These are phyloP conservation scores for Lasiosphaeris hirsuta DNA, from an alignment of 495 filamentous ascomycete genomes.

Conservation along the genomic window DNA sequence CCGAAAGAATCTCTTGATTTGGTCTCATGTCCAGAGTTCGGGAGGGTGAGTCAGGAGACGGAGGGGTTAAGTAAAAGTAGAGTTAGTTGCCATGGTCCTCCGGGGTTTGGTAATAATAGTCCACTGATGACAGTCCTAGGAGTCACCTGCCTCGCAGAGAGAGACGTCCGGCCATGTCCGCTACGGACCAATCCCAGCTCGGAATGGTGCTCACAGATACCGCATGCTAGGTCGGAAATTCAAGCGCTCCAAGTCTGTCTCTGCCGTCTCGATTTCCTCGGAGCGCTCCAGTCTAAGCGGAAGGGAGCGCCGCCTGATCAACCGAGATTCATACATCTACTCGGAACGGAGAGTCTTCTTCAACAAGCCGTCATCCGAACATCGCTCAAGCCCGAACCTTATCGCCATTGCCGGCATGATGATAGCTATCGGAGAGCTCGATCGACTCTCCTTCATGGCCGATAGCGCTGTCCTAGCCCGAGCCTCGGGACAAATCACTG, in stretches of 20 bases:
- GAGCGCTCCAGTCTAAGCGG: background rate
- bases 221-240: slow-evolving; percentile 7
- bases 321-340: slow-evolving; percentile 8
- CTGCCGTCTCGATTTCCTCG: background rate
- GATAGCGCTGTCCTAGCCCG: background rate
- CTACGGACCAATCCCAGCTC: background rate
- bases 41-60: background rate
- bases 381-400: background rate
- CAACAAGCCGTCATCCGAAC: background rate
- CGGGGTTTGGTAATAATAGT: background rate
- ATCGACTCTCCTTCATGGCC: slow-evolving; percentile 18
- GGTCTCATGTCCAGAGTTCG: slow-evolving; percentile 17
- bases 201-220: slow-evolving; percentile 3
- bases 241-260: slow-evolving; percentile 16
- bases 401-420: slow-evolving; percentile 25
- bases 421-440: slow-evolving; percentile 24
- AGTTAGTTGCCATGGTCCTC: background rate
- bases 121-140: background rate
- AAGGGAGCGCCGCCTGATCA: slow-evolving; percentile 7
- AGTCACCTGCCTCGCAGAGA: background rate
- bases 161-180: background rate
- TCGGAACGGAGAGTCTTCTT: background rate
- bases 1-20: slow-evolving; percentile 4
- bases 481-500: background rate
- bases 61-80: background rate